Evolutionary conservation across 257 asterid species (phyloP).

Genomic region (Mentha longifolia): DNA sequence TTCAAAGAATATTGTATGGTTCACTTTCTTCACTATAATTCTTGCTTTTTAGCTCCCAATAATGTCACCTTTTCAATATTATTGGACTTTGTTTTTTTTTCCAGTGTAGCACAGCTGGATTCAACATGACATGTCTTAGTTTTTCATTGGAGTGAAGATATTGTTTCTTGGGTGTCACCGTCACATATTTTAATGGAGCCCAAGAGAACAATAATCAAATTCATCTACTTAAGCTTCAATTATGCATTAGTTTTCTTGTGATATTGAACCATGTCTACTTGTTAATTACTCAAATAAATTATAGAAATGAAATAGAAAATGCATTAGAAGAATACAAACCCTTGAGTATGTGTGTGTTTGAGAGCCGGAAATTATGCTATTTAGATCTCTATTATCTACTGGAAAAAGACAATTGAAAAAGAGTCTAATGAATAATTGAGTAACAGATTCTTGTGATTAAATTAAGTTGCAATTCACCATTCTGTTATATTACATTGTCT

Average conservation of each 20-base stretch:
- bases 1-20: not conserved
- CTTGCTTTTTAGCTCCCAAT: slow-evolving; percentile 26
- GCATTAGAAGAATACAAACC: too few species aligned
- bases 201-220: not conserved
- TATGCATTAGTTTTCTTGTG: not conserved
- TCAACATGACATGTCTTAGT: slow-evolving; percentile 7
- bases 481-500: not conserved
- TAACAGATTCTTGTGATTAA: not conserved
- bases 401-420: not conserved
- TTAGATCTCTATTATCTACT: too few species aligned
- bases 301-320: too few species aligned
- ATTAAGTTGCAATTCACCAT: not conserved
- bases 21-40: slow-evolving; percentile 1
- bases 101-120: slow-evolving; percentile 43
- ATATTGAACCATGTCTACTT: too few species aligned
- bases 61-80: slow-evolving; percentile 5
- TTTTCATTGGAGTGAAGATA: not conserved
- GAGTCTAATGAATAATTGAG: not conserved
- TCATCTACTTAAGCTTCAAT: not conserved
- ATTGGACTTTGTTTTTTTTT: slow-evolving; percentile 10
- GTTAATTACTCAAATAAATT: too few species aligned
- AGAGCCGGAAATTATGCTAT: too few species aligned
- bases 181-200: slow-evolving; percentile 15
- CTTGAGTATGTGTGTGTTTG: too few species aligned
- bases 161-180: not conserved